Evolutionary conservation across 331 rosid genomes (phyloP).

Genomic region (Acacia concinna): DNA sequence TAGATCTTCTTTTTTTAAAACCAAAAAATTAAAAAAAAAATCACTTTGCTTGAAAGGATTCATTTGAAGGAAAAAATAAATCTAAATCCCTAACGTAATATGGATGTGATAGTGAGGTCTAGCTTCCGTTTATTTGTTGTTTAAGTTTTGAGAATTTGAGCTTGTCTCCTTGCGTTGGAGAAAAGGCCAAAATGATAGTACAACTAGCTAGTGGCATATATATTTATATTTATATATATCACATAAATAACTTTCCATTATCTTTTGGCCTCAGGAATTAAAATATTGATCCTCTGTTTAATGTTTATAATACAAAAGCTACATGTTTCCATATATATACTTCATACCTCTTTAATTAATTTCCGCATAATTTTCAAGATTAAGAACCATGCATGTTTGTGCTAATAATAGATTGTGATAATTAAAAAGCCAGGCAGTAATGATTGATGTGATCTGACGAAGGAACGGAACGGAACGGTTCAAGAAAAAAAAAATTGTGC

Average conservation of each 20-base stretch:
- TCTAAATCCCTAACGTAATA: conserved; percentile 21
- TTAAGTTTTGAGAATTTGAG: conserved; percentile 15
- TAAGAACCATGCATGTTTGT: background rate
- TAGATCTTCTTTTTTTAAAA: background rate
- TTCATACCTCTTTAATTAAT: background rate
- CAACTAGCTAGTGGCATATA: conserved; percentile 7
- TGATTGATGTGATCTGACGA: conserved; percentile 20
- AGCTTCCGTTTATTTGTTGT: conserved; percentile 38
- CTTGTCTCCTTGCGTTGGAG: conserved; percentile 28
- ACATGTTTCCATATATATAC: conserved; percentile 7
- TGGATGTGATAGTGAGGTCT: conserved; percentile 50
- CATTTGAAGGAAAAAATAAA: background rate
- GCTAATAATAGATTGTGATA: conserved; percentile 1
- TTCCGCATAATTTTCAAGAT: background rate
- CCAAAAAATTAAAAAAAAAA: too few species aligned
- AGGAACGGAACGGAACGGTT: conserved; percentile 49
- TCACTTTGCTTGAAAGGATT: background rate
- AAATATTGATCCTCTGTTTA: background rate
- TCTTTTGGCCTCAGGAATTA: background rate
- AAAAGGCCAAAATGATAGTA: conserved; percentile 1
- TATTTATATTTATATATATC: background rate
- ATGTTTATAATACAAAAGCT: background rate
- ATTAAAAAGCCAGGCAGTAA: conserved; percentile 29
- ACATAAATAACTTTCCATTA: background rate
- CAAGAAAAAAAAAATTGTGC: conserved; percentile 32